These are phyloP conservation scores for Amaranthus palmeri DNA, from an alignment of 148 eudicot genomes.

Conservation along the genomic window DNA sequence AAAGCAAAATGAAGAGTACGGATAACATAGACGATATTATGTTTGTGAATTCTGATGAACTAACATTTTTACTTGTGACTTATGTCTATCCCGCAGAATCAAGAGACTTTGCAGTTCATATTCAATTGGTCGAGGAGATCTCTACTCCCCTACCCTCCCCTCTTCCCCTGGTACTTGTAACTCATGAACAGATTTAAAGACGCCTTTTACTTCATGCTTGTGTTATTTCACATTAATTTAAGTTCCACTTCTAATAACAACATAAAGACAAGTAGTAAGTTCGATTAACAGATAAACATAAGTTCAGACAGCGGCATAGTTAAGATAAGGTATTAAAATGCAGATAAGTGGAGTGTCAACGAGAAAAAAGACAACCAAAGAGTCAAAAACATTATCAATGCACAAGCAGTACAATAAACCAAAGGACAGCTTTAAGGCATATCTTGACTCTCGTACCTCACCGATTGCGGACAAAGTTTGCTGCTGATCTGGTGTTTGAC, in stretches of 20 bases:
- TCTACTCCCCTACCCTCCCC: background rate
- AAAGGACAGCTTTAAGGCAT: background rate
- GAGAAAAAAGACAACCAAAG: background rate
- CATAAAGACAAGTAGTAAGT: background rate
- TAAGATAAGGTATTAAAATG: background rate
- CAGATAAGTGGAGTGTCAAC: background rate
- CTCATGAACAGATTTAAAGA: too few relatives aligned
- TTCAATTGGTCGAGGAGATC: background rate
- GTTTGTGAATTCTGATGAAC: too few relatives aligned
- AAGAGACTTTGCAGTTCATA: background rate
- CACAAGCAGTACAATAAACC: background rate
- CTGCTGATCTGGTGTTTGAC: slow-evolving; percentile 84
- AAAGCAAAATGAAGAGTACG: too few relatives aligned
- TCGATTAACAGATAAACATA: background rate
- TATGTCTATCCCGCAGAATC: background rate
- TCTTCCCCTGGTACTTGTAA: too few relatives aligned
- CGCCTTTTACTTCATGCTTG: background rate
- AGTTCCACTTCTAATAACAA: background rate
- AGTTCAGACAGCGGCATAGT: background rate
- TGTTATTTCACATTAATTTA: background rate
- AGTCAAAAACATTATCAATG: background rate
- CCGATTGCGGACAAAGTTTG: slow-evolving; percentile 93
- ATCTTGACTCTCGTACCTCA: slow-evolving; percentile 50
- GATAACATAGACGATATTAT: too few relatives aligned
- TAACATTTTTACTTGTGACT: too few relatives aligned